Percentiles rank a stretch among this genome's conserved stretches.
These are phyloP conservation scores for Crepidotus variabilis DNA, from an alignment of 768 basidiomycete species.

Conservation along the genomic window DNA sequence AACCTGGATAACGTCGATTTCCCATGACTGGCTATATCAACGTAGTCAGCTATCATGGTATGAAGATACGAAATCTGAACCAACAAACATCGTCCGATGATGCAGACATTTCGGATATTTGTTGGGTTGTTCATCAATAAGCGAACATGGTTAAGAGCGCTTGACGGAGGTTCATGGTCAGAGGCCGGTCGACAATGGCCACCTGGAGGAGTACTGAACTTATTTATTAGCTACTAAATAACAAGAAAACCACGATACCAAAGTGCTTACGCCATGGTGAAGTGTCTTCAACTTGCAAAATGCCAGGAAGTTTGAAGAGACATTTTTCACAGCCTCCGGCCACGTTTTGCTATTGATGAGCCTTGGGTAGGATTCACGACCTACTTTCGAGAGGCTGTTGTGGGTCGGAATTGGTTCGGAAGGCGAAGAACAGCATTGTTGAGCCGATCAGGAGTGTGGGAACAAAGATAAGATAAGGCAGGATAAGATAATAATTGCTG, in stretches of 20 bases:
- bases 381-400: no score
- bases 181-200: background rate
- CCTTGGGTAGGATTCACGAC: no score
- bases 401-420: no score
- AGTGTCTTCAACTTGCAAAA: no score
- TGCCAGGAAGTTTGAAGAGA: no score
- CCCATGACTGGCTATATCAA: constrained; percentile 88
- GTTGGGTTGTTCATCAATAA: constrained; percentile 85
- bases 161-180: constrained; percentile 9
- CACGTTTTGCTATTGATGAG: no score
- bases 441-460: no score
- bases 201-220: background rate
- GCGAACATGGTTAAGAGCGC: constrained; percentile 72
- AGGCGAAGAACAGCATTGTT: no score
- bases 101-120: constrained; percentile 94
- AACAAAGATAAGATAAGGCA: no score
- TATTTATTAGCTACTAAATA: constrained; percentile 86
- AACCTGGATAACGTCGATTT: constrained; percentile 99
- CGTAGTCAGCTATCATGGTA: constrained; percentile 7
- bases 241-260: constrained; percentile 26
- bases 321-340: no score
- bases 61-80: constrained; percentile 5
- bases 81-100: constrained; percentile 81
- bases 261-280: constrained; percentile 77
- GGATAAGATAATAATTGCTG: no score